These are phyloP conservation scores for Colletotrichum sp. DNA, from an alignment of 2,329 filamentous ascomycete genomes.

Conservation along the genomic window DNA sequence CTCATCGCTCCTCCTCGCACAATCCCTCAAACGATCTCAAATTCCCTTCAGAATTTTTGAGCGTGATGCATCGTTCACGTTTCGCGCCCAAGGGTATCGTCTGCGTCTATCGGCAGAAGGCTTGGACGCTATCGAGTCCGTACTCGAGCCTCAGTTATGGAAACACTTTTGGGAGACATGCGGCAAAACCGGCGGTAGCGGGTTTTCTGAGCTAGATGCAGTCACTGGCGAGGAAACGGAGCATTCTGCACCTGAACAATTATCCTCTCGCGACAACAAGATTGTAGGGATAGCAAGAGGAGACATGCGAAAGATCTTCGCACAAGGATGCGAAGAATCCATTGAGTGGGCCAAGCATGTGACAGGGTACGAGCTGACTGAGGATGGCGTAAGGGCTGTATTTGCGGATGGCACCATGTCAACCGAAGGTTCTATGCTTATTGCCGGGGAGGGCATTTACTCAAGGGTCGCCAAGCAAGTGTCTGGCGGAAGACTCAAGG, in stretches of 20 bases:
- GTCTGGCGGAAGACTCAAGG: slow-evolving; percentile 45
- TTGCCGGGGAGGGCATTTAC: slow-evolving; percentile 68
- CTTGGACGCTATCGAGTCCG: neutral
- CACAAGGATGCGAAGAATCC: slow-evolving; percentile 58
- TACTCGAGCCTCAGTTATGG: neutral
- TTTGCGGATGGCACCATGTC: slow-evolving; percentile 68
- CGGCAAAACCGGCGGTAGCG: neutral
- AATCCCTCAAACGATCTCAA: neutral
- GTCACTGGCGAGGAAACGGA: neutral
- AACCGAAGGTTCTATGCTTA: slow-evolving; percentile 61
- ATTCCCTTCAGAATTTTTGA: neutral
- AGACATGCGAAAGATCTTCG: slow-evolving; percentile 66
- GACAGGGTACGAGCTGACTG: slow-evolving; percentile 62
- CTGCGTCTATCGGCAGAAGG: neutral
- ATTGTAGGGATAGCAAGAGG: slow-evolving; percentile 67
- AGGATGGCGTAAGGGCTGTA: slow-evolving; percentile 57
- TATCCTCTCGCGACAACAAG: slow-evolving; percentile 61
- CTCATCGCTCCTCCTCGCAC: neutral
- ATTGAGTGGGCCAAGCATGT: slow-evolving; percentile 63
- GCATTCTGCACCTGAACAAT: slow-evolving; percentile 34
- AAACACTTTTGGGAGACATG: neutral
- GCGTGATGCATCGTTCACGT: neutral
- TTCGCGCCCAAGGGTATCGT: neutral
- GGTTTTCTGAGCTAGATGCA: slow-evolving; percentile 31
- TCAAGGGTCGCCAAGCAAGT: slow-evolving; percentile 66